phyloP scores from a whole-genome alignment of 495 filamentous ascomycete species.

The Penicillium lagena region DNA sequence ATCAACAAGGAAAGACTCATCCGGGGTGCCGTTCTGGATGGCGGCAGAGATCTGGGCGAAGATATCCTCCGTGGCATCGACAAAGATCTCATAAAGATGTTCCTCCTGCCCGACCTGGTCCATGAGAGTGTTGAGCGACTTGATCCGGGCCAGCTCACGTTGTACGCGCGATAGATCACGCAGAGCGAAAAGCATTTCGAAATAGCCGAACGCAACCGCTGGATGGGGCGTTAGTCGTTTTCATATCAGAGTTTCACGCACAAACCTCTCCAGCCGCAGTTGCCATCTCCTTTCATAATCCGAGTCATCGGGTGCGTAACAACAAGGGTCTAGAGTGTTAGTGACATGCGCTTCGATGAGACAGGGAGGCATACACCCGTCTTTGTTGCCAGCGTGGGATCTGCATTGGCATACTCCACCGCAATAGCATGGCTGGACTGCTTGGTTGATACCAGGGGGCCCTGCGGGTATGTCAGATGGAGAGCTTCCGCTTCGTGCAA shows the following conservation, averaged over 20 bases:
- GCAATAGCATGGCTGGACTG: conserved; percentile 72
- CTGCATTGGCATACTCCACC: conserved; percentile 84
- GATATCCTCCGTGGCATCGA: conserved; percentile 63
- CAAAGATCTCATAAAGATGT: conserved; percentile 76
- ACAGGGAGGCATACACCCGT: conserved; percentile 58
- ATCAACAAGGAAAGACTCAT: conserved; percentile 57
- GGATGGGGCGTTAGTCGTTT: conserved; percentile 9
- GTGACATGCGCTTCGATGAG: neutral
- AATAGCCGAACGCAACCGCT: conserved; percentile 93
- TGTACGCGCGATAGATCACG: conserved; percentile 59
- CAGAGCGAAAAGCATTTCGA: conserved; percentile 68
- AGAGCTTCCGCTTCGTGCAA: neutral
- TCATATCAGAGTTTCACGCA: neutral
- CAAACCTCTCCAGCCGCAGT: conserved; percentile 96
- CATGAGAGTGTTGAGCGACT: conserved; percentile 63
- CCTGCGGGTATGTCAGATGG: conserved; percentile 44
- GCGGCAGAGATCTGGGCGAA: conserved; percentile 50
- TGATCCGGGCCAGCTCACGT: conserved; percentile 64
- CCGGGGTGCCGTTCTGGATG: conserved; percentile 47
- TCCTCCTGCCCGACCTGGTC: conserved; percentile 59
- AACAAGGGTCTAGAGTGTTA: conserved; percentile 57
- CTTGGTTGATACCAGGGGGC: conserved; percentile 73
- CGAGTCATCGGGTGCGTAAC: conserved; percentile 83
- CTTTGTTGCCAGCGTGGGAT: conserved; percentile 77
- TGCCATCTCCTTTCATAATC: conserved; percentile 84